Percentiles rank a stretch among this genome's conserved stretches.
Evolutionary conservation across 768 basidiomycete genomes (phyloP).

Genomic region (Termitomyces sp.): DNA sequence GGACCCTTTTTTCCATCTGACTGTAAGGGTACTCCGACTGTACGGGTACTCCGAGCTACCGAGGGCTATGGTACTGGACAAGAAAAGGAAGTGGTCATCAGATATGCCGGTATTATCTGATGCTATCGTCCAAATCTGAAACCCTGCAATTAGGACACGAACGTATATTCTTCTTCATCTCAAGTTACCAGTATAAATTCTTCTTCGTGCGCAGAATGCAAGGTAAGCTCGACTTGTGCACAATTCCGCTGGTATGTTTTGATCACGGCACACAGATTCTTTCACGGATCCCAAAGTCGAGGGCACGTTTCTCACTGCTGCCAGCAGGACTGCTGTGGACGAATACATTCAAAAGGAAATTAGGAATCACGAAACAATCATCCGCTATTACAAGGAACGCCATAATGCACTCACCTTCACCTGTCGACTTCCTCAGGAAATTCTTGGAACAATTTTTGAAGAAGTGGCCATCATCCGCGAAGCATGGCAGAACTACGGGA

Average conservation of each 20-base stretch:
- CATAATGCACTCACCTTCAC: constrained; percentile 4
- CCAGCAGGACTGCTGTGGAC: constrained; percentile 6
- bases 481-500: background rate
- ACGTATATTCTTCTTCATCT: too few relatives aligned
- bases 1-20: background rate
- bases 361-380: background rate
- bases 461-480: background rate
- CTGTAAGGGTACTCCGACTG: background rate
- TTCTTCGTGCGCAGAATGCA: background rate
- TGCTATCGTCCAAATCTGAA: background rate
- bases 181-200: background rate
- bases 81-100: background rate
- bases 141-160: background rate
- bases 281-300: background rate
- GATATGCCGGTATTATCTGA: background rate
- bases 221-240: background rate
- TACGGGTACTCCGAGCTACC: background rate
- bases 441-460: constrained; percentile 3
- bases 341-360: background rate
- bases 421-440: constrained; percentile 8
- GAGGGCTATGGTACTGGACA: background rate
- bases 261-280: background rate
- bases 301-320: background rate
- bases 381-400: background rate
- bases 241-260: background rate